These are phyloP conservation scores for Rhizomucor pusillus DNA, from an alignment of 371 early-diverging fungal species.

Conservation along the genomic window DNA sequence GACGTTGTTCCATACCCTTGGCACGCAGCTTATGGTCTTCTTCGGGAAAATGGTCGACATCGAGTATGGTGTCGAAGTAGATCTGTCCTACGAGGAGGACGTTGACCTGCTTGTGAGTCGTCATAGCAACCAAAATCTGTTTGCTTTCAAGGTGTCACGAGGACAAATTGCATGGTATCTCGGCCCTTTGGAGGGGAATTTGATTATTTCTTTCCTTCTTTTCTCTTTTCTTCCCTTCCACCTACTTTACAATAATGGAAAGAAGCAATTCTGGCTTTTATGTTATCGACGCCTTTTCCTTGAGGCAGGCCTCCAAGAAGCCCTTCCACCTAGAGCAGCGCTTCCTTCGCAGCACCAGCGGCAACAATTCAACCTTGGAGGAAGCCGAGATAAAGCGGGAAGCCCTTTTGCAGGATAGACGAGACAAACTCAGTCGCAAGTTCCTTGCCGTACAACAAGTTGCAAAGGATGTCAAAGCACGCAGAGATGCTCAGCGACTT, in stretches of 20 bases:
- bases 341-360: constrained; percentile 25
- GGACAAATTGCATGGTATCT: too few relatives aligned
- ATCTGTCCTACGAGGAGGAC: constrained; percentile 48
- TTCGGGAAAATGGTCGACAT: constrained; percentile 47
- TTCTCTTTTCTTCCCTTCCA: constrained; percentile 5
- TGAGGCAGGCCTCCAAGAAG: constrained; percentile 26
- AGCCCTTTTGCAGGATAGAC: constrained; percentile 31
- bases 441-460: constrained; percentile 29
- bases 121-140: too few relatives aligned
- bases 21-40: constrained; percentile 65
- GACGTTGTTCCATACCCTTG: constrained; percentile 47
- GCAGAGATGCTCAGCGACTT: constrained; percentile 20
- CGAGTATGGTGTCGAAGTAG: constrained; percentile 51
- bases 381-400: constrained; percentile 32
- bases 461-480: constrained; percentile 26
- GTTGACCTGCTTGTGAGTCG: constrained; percentile 1
- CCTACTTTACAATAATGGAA: constrained; percentile 12
- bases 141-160: too few relatives aligned
- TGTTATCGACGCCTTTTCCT: constrained; percentile 22
- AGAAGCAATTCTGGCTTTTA: constrained; percentile 16
- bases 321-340: constrained; percentile 36
- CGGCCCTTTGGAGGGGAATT: not conserved
- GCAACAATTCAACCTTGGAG: constrained; percentile 12
- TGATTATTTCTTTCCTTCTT: not conserved
- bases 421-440: constrained; percentile 23